Evolutionary conservation across 371 early-diverging fungal species (phyloP), one percentile per base, ranked within the genome.

Genomic region (Mortierella sp.): DNA sequence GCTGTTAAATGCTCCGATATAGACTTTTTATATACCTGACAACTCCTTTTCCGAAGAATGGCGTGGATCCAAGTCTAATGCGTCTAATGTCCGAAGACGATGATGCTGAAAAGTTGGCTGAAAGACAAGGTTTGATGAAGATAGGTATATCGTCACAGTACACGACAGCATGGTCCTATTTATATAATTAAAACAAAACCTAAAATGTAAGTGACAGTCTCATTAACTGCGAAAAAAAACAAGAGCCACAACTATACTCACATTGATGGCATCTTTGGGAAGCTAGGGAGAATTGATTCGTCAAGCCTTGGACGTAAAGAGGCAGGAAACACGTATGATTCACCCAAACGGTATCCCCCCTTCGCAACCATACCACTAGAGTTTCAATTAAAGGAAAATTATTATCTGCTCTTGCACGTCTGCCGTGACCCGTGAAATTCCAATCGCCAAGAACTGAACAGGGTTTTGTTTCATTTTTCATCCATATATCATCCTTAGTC

Each of bases 91-190:
- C 2, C 81, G 76, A 57, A 81, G 67, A 1, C 81, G 81, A 45
- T 72, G 76, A 59, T 81, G 52, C 32, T 75, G 81, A 61, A 75
- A 81, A 5, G 70, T 72, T 32, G 81, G 81, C 37, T 81, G 81
- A 24, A 81, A 72, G 24, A 81, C 58, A 51, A 81, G 70, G 22
- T 75, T 81, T 32, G 76, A 62, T 14, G 76, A 70, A 1, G 81
- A 72, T 14, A 81, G 61, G 28, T 81, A 81, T 69, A 81, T 72
- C 14, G 66, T 55, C 16, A 81, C 61, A 22, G 66, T 72, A 37
- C 81, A 81, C 16, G 81, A 75, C 35, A 81, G 28, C 76, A 81
- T 81, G 2, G 81, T 72, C 66, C 81, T 81, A 43, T 22, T 0
- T 2, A 4, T 3, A 24, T 1, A 1, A n/a, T 60, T 11, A 32